Base-by-base conservation (phyloP, 345 rosid species). In the Eucalyptus coolabah region DNA sequence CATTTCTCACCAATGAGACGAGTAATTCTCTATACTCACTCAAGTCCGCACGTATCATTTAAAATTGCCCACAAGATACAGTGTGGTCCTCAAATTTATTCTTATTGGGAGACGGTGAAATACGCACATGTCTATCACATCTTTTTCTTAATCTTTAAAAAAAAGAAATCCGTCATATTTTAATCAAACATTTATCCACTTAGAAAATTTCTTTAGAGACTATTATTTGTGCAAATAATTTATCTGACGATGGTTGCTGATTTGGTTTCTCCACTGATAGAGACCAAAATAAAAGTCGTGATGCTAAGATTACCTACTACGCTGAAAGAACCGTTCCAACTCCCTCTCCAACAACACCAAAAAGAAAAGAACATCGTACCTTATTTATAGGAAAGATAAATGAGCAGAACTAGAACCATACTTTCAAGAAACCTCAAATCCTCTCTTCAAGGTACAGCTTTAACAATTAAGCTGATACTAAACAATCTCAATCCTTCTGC, bases 291-390 rank as follows among this genome's bases (percentile, higher is more conserved):
- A 37, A 21, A 37, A 77, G 83, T 37, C 47, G 45, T 19, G 47
- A 37, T 11, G 12, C 83, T 12, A 11, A 24, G 47, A 77, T 12
- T 87, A 95, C 94, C 95, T 50, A 92, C 90, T 92, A 86, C 93
- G 87, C 59, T 82, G 92, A 93, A 88, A 69, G 88, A 80, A 80
- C 88, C 91, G 65, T 88, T 86, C 91, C 91, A 93, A 93, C 94
- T 91, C 89, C 92, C 88, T 87, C 92, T 87, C 87, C 23, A 82
- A 65, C 45, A 54, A 89, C 53, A 86, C 63, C 63, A 51, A 50
- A 86, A 86, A 86, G 59, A 45, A 86, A 86, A 86, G 26, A 86
- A 86, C 87, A 11, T 56, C 87, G 60, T 86, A 50, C 87, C 63
- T 51, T 40, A 17, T 56, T 32, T 51, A 32, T 86, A 18, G 40